Evolutionary conservation across 2,329 filamentous ascomycete species (phyloP).

Genomic region (Fusarium sp.): DNA sequence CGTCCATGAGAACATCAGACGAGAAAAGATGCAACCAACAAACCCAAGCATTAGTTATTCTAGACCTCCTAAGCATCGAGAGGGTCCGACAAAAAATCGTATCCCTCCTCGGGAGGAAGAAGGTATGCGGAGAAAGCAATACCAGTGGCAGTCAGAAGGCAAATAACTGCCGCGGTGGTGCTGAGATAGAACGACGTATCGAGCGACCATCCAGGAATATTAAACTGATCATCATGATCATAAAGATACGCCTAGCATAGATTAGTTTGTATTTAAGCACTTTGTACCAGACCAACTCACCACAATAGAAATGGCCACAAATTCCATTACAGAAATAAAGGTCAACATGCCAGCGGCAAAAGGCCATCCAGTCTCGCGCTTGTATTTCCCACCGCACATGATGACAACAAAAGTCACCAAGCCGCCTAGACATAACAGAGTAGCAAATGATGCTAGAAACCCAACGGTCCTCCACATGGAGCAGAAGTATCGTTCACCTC

Average conservation of each 20-base stretch:
- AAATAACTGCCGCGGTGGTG: constrained; percentile 62
- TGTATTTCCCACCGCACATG: constrained; percentile 78
- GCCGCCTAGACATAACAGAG: constrained; percentile 81
- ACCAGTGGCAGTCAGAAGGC: constrained; percentile 61
- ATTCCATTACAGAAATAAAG: constrained; percentile 72
- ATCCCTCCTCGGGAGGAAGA: constrained; percentile 83
- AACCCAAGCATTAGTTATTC: not conserved
- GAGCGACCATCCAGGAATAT: constrained; percentile 79
- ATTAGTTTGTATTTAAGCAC: not conserved
- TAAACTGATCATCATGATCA: constrained; percentile 84
- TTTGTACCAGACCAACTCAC: constrained; percentile 60
- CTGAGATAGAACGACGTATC: constrained; percentile 81
- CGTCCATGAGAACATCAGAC: not conserved
- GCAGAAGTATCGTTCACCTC: constrained; percentile 78
- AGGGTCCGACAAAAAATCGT: constrained; percentile 70
- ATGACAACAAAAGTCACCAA: constrained; percentile 83
- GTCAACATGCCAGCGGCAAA: constrained; percentile 72
- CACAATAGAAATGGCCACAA: constrained; percentile 81
- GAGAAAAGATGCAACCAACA: not conserved
- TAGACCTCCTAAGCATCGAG: constrained; percentile 55
- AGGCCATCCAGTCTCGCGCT: constrained; percentile 84
- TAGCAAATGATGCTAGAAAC: constrained; percentile 85
- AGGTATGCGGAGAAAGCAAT: constrained; percentile 73
- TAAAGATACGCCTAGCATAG: constrained; percentile 76
- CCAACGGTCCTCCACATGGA: constrained; percentile 89